Conservation (phyloP, 805 yeast species). For the Brettanomyces nanus region DNA sequence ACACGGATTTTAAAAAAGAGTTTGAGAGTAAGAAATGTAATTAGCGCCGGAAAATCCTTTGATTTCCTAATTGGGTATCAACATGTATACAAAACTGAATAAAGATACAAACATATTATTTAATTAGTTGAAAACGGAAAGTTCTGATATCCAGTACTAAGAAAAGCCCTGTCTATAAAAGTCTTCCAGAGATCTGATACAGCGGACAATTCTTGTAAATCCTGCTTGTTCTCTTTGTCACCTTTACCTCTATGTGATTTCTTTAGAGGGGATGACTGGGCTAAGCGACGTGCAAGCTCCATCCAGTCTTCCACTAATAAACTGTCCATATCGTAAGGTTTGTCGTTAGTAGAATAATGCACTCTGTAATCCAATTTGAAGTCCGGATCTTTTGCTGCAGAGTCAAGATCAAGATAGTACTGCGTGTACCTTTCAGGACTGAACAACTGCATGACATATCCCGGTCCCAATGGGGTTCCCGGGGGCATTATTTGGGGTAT, state of each 20-base stretch:
- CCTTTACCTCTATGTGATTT: constrained; percentile 2
- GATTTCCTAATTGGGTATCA: too few relatives aligned
- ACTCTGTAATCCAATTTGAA: constrained; percentile 48
- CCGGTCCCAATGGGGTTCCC: constrained; percentile 60
- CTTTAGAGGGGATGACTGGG: constrained; percentile 28
- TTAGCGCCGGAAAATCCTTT: too few relatives aligned
- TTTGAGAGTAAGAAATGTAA: too few relatives aligned
- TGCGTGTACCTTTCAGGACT: constrained; percentile 69
- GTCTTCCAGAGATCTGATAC: constrained; percentile 39
- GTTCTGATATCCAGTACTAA: constrained; percentile 57
- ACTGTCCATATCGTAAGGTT: constrained; percentile 42
- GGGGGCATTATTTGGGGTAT: constrained; percentile 54
- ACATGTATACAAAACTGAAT: too few relatives aligned
- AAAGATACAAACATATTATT: too few relatives aligned
- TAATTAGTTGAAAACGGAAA: too few relatives aligned
- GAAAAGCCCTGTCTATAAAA: constrained; percentile 53
- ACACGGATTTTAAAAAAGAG: too few relatives aligned
- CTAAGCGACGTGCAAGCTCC: constrained; percentile 44
- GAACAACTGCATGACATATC: constrained; percentile 59
- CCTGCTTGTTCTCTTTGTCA: constrained; percentile 1
- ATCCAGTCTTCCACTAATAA: constrained; percentile 60
- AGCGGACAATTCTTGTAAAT: not conserved
- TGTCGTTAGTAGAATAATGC: constrained; percentile 64
- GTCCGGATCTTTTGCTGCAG: constrained; percentile 28
- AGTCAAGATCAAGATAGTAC: constrained; percentile 56